phyloP scores from a whole-genome alignment of 345 rosid species.

The Arabidopsis thaliana region DNA sequence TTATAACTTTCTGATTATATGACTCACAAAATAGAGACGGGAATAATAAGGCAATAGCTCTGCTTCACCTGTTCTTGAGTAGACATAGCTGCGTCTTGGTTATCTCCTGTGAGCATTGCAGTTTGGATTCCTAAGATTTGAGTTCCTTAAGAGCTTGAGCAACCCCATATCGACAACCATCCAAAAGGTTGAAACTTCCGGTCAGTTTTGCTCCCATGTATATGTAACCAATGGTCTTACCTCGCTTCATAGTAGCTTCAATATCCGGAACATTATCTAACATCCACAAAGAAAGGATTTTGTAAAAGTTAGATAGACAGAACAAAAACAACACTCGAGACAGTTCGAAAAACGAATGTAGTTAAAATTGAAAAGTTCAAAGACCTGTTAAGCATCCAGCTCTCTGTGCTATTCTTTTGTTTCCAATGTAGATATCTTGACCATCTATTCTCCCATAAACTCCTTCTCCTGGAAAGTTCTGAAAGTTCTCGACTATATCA shows the following conservation, averaged over 20 bases:
- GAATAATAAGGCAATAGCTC: slow-evolving; percentile 1
- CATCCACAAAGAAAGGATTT: slow-evolving; percentile 14
- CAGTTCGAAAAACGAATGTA: neutral
- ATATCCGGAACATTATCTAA: slow-evolving; percentile 46
- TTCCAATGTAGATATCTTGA: slow-evolving; percentile 70
- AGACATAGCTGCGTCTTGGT: slow-evolving; percentile 60
- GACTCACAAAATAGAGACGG: neutral
- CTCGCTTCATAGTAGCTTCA: slow-evolving; percentile 45
- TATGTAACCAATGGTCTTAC: slow-evolving; percentile 68
- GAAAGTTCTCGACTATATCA: slow-evolving; percentile 60
- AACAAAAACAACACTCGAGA: neutral
- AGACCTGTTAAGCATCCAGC: slow-evolving; percentile 66
- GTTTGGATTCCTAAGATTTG: slow-evolving; percentile 59
- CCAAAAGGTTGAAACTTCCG: slow-evolving; percentile 71
- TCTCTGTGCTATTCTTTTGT: slow-evolving; percentile 66
- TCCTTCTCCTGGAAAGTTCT: slow-evolving; percentile 90
- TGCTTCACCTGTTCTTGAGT: slow-evolving; percentile 70
- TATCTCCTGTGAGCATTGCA: slow-evolving; percentile 91
- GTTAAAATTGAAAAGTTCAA: neutral
- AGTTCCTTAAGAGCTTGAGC: slow-evolving; percentile 63
- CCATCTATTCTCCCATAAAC: slow-evolving; percentile 76
- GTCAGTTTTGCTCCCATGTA: slow-evolving; percentile 47
- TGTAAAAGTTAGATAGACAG: slow-evolving; percentile 19
- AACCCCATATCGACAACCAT: slow-evolving; percentile 73
- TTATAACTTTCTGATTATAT: slow-evolving; percentile 8